Conservation (phyloP, 164 flowering plant species). For the Liriodendron chinense region DNA sequence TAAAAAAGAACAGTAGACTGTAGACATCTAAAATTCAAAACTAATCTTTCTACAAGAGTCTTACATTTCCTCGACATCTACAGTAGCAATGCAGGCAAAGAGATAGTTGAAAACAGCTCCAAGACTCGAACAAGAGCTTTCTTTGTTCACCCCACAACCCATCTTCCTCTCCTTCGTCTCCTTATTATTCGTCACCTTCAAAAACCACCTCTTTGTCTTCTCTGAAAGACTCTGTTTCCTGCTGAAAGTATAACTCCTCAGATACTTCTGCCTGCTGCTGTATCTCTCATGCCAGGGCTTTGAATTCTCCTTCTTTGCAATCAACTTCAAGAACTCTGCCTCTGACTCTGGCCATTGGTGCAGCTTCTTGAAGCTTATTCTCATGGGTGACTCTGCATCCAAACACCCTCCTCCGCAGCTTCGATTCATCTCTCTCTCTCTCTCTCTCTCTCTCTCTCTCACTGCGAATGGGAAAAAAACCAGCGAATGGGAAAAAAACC, state of each 20-base stretch:
- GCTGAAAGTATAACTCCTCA: constrained; percentile 34
- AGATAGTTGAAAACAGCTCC: constrained; percentile 16
- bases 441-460: no score
- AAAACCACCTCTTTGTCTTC: constrained; percentile 26
- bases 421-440: constrained; percentile 13
- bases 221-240: constrained; percentile 19
- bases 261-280: constrained; percentile 30
- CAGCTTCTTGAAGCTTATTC: constrained; percentile 23
- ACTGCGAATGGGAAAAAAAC: no score
- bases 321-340: constrained; percentile 24
- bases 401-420: constrained; percentile 20
- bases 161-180: constrained; percentile 4
- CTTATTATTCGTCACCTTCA: constrained; percentile 5
- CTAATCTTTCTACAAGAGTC: no score
- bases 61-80: constrained; percentile 22
- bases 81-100: constrained; percentile 23
- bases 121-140: constrained; percentile 1
- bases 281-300: constrained; percentile 15
- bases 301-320: not conserved
- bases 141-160: not conserved
- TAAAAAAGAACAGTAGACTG: no score
- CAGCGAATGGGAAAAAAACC: no score
- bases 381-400: constrained; percentile 17
- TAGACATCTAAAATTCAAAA: no score
- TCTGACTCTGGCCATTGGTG: constrained; percentile 31